Evolutionary conservation across 75 land plant species (phyloP).

Genomic region (Selaginella tamariscina): DNA sequence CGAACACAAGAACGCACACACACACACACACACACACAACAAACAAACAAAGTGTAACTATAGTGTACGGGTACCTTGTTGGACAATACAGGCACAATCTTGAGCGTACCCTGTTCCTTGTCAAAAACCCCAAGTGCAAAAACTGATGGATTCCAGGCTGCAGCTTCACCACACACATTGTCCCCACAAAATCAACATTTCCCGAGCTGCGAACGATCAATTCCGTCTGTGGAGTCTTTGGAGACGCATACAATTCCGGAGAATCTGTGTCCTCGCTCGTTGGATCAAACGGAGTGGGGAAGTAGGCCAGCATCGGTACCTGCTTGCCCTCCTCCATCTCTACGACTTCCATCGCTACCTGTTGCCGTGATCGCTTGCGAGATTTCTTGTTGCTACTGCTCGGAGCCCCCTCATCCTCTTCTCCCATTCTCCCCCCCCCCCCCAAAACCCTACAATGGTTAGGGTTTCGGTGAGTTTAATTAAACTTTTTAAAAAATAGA

Average conservation of each 20-base stretch:
- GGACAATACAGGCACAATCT: conserved; percentile 62
- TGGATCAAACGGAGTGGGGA: conserved; percentile 57
- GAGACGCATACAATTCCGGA: conserved; percentile 26
- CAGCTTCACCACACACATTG: conserved; percentile 57
- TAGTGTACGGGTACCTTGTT: conserved; percentile 39
- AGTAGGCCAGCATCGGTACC: conserved; percentile 56
- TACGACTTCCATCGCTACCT: conserved; percentile 27
- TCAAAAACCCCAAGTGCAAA: conserved; percentile 81
- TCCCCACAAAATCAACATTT: conserved; percentile 66
- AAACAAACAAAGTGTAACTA: neutral
- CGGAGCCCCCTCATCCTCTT: neutral
- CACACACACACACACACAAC: too few species aligned
- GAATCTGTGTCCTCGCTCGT: neutral
- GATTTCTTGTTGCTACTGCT: neutral
- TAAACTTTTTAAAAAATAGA: too few species aligned
- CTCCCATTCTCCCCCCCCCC: too few species aligned
- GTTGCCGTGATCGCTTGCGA: neutral
- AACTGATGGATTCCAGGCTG: conserved; percentile 38
- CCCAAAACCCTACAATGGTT: too few species aligned
- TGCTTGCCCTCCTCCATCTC: conserved; percentile 20
- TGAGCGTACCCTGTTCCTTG: conserved; percentile 45
- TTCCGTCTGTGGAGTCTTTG: conserved; percentile 33
- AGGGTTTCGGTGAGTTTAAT: too few species aligned
- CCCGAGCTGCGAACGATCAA: conserved; percentile 39
- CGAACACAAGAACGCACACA: too few species aligned